Evolutionary conservation across 257 asterid genomes (phyloP), one percentile per base, ranked within the genome.

Genomic region (Solanum chaucha): DNA sequence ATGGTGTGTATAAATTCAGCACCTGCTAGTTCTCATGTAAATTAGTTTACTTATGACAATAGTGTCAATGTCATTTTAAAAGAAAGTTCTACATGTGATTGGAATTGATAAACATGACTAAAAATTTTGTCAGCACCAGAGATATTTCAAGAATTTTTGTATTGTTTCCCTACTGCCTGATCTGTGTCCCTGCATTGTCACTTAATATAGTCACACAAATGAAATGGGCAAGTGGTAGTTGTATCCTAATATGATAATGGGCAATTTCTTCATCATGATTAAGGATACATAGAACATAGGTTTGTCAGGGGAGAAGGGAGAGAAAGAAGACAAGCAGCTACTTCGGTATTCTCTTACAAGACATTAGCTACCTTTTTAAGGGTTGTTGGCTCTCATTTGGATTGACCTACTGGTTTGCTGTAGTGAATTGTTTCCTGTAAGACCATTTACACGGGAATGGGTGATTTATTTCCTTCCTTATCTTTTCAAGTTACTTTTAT

Each of bases 401-500:
- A 3, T 48, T 15, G 65, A 46, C 40, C 26, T 26, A 46, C 41
- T 80, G 26, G 38, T 80, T 78, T 80, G 19, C 41, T 80, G 35
- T 13, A 40, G 34, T 24, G 64, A 41, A 14, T 6, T 80, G 59
- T 15, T 46, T 46, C 35, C 84, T 28, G 8, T 80, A 44, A 26
- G 40, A 77, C 61, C 24, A 4, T 77, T 38, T 46, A 46, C 67
- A 26, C 9, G 5, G 26, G 84, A 44, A 80, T 28, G 26, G 5
- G 24, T 48, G 19, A 10, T 19, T 26, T 80, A 17, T 80, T 80
- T 38, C 26, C 24, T 4, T 78, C 28, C 68, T 48, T 41, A 80
- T 34, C 35, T 32, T 88, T 41, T 32, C 78, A 85, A n/a, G 28
- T 72, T 73, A 83, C 36, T 88, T 12, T 77, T 84, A 81, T 88